Evolutionary conservation across 2,329 filamentous ascomycete species (phyloP).

Genomic region (Microdochium trichocladiopsis): DNA sequence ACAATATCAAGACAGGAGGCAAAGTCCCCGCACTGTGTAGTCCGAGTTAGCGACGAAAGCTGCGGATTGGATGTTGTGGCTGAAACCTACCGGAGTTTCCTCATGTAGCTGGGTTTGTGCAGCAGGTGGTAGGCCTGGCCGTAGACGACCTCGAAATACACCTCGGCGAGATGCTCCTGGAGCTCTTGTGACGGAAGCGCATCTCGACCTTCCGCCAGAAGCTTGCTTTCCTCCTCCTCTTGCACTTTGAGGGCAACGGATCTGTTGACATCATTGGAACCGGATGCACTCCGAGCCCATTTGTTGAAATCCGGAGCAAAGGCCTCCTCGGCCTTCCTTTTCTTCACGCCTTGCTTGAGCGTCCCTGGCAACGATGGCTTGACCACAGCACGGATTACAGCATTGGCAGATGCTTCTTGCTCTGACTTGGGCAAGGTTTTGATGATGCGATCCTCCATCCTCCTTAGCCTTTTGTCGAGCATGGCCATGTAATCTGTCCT

Average conservation of each 20-base stretch:
- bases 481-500: slow-evolving; percentile 99
- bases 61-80: slow-evolving; percentile 3
- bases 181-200: slow-evolving; percentile 78
- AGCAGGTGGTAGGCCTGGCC: slow-evolving; percentile 91
- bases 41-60: slow-evolving; percentile 12
- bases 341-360: slow-evolving; percentile 60
- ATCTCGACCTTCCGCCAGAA: slow-evolving; percentile 76
- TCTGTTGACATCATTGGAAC: slow-evolving; percentile 39
- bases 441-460: slow-evolving; percentile 97
- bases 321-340: slow-evolving; percentile 79
- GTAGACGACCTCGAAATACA: slow-evolving; percentile 94
- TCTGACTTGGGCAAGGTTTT: slow-evolving; percentile 89
- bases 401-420: slow-evolving; percentile 53
- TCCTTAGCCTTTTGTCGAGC: slow-evolving; percentile 89
- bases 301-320: slow-evolving; percentile 76
- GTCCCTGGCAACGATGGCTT: slow-evolving; percentile 66
- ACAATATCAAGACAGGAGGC: slow-evolving; percentile 85
- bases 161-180: slow-evolving; percentile 86
- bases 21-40: slow-evolving; percentile 60
- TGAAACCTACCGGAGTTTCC: slow-evolving; percentile 59
- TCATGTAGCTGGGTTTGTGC: slow-evolving; percentile 96
- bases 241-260: slow-evolving; percentile 49
- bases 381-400: slow-evolving; percentile 73
- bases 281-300: slow-evolving; percentile 62
- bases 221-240: slow-evolving; percentile 65